These are phyloP conservation scores for Gossypium lobatum DNA, from an alignment of 441 rosid genomes.

Conservation along the genomic window DNA sequence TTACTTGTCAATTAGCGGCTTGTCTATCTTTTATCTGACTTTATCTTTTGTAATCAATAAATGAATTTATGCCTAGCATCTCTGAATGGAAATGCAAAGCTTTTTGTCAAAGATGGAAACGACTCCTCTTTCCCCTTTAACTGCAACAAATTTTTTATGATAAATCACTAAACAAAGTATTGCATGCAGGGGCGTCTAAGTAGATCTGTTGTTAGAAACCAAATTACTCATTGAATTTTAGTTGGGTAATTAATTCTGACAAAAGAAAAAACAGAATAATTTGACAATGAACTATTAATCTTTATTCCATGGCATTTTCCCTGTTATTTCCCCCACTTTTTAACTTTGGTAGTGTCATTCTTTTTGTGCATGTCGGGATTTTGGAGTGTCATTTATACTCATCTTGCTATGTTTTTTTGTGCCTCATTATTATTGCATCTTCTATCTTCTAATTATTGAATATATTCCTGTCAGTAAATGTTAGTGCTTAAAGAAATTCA, in stretches of 20 bases:
- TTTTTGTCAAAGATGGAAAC: not conserved
- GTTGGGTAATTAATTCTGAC: not conserved
- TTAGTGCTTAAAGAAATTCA: not conserved
- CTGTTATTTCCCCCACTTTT: slow-evolving; percentile 3
- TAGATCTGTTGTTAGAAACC: not conserved
- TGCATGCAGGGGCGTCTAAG: not conserved
- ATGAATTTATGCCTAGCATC: not conserved
- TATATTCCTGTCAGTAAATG: not conserved
- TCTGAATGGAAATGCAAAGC: not conserved
- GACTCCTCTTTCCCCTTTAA: not conserved
- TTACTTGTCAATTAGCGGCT: not conserved
- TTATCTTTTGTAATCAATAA: not conserved
- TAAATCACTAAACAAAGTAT: not conserved
- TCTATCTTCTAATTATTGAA: not conserved
- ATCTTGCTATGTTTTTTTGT: not conserved
- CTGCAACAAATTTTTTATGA: not conserved
- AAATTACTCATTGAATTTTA: not conserved
- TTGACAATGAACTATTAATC: not conserved
- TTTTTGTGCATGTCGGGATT: not conserved
- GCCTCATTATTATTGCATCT: not conserved
- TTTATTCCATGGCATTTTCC: not conserved
- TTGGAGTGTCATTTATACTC: not conserved
- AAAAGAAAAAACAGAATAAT: not conserved
- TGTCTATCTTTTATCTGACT: not conserved
- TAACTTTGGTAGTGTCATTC: not conserved